Evolutionary conservation across 306 rosid species (phyloP), one percentile per base, ranked within the genome.

Genomic region (Begonia masoniana): DNA sequence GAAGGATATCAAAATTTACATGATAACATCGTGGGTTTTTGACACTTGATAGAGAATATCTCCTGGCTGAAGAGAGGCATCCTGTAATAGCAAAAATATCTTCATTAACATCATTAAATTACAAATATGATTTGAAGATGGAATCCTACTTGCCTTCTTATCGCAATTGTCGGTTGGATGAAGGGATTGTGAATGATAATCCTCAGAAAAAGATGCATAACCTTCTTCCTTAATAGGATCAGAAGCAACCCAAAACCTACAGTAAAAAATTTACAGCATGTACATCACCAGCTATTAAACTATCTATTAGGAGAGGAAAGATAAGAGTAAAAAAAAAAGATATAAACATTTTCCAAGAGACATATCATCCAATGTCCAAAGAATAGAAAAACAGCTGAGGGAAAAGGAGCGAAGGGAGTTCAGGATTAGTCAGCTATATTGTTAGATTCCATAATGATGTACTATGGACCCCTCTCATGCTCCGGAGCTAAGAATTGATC

Each of bases 11-110:
- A 31, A 58, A 49, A 5, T 51, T 55, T 59, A 78, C 84, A 69
- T 71, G 56, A 78, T 74, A 55, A 71, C 78, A 42, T 74, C 80
- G 54, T 78, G 80, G 41, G 84, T 74, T 55, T 68, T 75, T 8
- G 84, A 78, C 56, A 78, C 78, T 68, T 65, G 84, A 61, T 67
- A 67, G 49, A 78, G 64, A 50, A 78, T 74, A 65, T 78, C 80
- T n/a, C 73, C 84, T 2, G 21, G 61, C 50, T 57, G 68, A 13
- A 67, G 71, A 62, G 77, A 47, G 45, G 43, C 66, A 46, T 71
- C 75, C 84, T 78, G 80, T 43, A 39, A 54, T 16, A 47, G 50
- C 46, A 59, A 10, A 4, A 59, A 64, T 19, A 41, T 9, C 56
- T 50, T 52, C 26, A 58, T 70, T 50, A 42, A 21, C n/a, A 52